Base-by-base conservation (phyloP, 345 rosid species). In the Pistacia integerrima region DNA sequence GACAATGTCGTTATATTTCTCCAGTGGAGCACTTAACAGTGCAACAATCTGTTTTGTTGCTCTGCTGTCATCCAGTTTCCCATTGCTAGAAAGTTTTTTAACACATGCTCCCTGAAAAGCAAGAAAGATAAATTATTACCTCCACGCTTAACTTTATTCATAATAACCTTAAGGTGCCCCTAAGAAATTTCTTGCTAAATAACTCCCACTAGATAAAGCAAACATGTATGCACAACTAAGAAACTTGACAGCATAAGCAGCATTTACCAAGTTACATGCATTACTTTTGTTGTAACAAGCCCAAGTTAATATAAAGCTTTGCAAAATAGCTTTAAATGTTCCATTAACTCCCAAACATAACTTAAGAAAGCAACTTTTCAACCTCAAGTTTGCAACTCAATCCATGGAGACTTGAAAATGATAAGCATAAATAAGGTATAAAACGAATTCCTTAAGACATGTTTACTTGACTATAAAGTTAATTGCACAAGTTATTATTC, bases 1-100 rank as follows among this genome's bases (percentile, higher is more conserved):
- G 80, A 94, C 97, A 82, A 96, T 87, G 81, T 92, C 92, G 80
- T 94, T 96, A 73, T 96, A 96, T 81, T 96, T 96, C 85, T 96
- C 99, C 48, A 96, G 77, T 48, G 99, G 99, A 78, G 98, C 95
- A 90, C 97, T 96, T 81, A 94, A 91, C 76, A 96, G 95, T 22
- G 98, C 85, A 79, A 96, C 97, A 77, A 92, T 89, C 88, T 94
- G 98, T 84, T 94, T 96, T 18, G 97, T 91, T 28, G 98, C 94
- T 86, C 83, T 90, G 79, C 78, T 87, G 83, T 94, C 98, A 73
- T 91, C 86, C 82, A 91, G 81, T 91, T 89, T 96, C 75, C 97
- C 97, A 81, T 82, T 85, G 44, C 87, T 79, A 18, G 94, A 81
- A 48, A 96, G 88, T 87, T 92, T 94, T 84, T 83, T 92, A 67